Conservation (phyloP, 2,329 filamentous ascomycete species). For the Pseudogymnoascus sp. region DNA sequence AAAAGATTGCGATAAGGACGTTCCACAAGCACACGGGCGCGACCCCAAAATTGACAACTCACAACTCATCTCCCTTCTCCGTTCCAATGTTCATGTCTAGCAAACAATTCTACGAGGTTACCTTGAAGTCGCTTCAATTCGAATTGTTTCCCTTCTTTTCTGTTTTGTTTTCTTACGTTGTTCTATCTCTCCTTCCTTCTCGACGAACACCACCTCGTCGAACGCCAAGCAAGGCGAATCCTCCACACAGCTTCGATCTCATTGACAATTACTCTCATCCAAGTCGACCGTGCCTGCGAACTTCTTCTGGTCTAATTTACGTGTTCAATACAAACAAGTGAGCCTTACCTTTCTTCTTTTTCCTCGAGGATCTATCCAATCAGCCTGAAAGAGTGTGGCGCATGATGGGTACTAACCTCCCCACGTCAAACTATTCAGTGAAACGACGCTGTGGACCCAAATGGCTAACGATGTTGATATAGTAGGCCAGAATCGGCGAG, state of each 20-base stretch:
- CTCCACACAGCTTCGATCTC: neutral
- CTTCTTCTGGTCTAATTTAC: neutral
- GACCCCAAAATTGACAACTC: neutral
- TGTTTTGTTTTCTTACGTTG: neutral
- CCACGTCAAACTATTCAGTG: neutral
- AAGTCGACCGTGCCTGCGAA: neutral
- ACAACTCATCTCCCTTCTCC: neutral
- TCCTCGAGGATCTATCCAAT: neutral
- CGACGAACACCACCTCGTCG: neutral
- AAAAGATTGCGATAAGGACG: constrained; percentile 3
- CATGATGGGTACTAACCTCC: neutral
- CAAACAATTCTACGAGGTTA: neutral
- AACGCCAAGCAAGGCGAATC: neutral
- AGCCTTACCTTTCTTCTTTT: neutral
- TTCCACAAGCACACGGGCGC: neutral
- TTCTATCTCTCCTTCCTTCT: neutral
- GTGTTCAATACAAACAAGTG: neutral
- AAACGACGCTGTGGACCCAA: neutral
- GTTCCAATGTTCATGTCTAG: neutral
- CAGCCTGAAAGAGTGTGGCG: neutral
- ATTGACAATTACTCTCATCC: neutral
- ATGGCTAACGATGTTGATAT: neutral
- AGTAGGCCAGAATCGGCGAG: constrained; percentile 2
- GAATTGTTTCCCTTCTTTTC: neutral
- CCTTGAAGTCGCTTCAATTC: neutral